phyloP scores from a whole-genome alignment of 768 basidiomycete species.

The Kwoniella dendrophila region DNA sequence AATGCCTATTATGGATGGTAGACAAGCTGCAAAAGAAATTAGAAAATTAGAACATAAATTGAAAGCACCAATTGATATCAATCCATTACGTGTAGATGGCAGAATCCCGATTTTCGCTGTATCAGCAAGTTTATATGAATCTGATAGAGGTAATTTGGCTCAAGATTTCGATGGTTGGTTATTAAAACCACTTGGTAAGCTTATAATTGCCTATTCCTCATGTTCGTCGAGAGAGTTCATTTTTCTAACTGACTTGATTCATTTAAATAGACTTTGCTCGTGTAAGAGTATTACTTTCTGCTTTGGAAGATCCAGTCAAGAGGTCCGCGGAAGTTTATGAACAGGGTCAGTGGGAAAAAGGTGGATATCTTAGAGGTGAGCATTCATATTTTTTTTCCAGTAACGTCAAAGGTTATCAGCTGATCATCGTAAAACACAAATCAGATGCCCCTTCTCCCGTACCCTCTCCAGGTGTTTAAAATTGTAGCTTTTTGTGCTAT shows the following conservation, averaged over 20 bases:
- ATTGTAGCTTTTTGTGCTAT: too few relatives aligned
- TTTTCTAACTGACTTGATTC: not conserved
- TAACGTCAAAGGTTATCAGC: not conserved
- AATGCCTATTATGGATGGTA: constrained; percentile 79
- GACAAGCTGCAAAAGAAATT: constrained; percentile 69
- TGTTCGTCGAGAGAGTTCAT: not conserved
- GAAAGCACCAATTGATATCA: constrained; percentile 4
- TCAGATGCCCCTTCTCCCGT: constrained; percentile 7
- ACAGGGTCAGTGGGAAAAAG: constrained; percentile 57
- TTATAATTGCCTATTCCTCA: not conserved
- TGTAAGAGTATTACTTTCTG: constrained; percentile 64
- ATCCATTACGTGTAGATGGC: constrained; percentile 63
- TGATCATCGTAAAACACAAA: not conserved
- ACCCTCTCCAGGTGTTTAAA: not conserved
- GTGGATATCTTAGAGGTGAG: constrained; percentile 54
- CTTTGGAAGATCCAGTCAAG: constrained; percentile 63
- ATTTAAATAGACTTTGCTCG: constrained; percentile 65
- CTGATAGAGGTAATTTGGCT: constrained; percentile 63
- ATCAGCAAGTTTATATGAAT: constrained; percentile 69
- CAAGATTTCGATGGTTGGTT: constrained; percentile 79
- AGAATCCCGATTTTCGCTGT: constrained; percentile 81
- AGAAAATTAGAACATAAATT: constrained; percentile 63
- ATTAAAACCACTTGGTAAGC: constrained; percentile 67
- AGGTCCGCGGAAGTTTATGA: constrained; percentile 61
- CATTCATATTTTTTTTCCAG: not conserved